Evolutionary conservation across 495 filamentous ascomycete genomes (phyloP).

Genomic region (Aspergillus steynii): DNA sequence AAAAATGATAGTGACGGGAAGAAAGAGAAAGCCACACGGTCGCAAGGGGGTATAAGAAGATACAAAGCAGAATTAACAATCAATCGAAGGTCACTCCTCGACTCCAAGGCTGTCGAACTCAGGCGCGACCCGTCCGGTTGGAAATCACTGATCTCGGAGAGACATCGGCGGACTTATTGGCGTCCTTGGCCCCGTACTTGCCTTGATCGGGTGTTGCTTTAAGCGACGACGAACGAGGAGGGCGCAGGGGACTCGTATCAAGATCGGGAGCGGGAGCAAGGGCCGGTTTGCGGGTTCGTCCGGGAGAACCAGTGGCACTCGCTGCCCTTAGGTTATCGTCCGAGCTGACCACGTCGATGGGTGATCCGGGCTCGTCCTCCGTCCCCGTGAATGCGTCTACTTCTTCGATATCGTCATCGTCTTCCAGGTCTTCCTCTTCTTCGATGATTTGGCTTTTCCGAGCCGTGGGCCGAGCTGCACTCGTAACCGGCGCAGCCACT

Average conservation of each 20-base stretch:
- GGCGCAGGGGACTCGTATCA: conserved; percentile 32
- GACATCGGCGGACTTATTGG: conserved; percentile 6
- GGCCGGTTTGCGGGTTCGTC: conserved; percentile 22
- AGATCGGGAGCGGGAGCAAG: conserved; percentile 40
- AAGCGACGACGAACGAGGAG: conserved; percentile 43
- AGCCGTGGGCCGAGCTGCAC: conserved; percentile 59
- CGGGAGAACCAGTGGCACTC: conserved; percentile 22
- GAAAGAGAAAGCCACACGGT: conserved; percentile 7
- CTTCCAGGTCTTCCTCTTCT: conserved; percentile 83
- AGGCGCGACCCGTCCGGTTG: conserved; percentile 8
- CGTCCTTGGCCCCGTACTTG: not conserved
- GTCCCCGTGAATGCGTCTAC: conserved; percentile 66
- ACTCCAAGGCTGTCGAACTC: not conserved
- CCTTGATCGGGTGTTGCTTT: conserved; percentile 14
- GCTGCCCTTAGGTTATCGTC: conserved; percentile 13
- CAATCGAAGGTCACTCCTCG: not conserved
- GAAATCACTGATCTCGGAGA: conserved; percentile 16
- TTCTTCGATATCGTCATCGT: conserved; percentile 68
- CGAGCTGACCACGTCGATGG: conserved; percentile 21
- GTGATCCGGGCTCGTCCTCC: conserved; percentile 42
- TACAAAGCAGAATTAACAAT: not conserved
- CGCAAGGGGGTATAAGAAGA: not conserved
- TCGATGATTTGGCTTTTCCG: conserved; percentile 68
- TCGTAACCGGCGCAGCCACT: conserved; percentile 52
- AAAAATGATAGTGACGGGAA: conserved; percentile 8